Evolutionary conservation across 129 eudicot genomes (phyloP).

Genomic region (Solidago caesia): DNA sequence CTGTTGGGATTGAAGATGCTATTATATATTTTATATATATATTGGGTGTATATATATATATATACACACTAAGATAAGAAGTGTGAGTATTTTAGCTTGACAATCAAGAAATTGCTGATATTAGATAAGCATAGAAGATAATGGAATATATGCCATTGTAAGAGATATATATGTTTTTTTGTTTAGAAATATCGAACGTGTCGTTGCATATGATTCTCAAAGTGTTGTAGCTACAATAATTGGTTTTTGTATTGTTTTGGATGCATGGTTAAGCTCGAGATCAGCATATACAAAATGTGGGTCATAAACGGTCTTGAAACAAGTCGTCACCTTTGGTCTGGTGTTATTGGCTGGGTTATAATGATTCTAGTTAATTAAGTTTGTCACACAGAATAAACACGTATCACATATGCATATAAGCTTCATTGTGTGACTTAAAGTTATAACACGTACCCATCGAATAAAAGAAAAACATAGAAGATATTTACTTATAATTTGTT

Average conservation of each 20-base stretch:
- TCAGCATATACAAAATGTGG: not conserved
- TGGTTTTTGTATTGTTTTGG: not conserved
- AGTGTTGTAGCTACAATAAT: not conserved
- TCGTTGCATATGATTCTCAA: constrained; percentile 8
- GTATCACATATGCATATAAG: too few species aligned
- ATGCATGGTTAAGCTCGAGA: not conserved
- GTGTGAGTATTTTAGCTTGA: not conserved
- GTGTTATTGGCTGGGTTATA: too few species aligned
- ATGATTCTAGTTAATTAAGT: too few species aligned
- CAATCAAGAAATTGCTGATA: constrained; percentile 3
- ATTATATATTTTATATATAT: not conserved
- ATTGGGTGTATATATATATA: too few species aligned
- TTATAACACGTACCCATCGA: too few species aligned
- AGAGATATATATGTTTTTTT: constrained; percentile 21
- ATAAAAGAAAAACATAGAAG: too few species aligned
- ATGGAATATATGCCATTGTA: constrained; percentile 8
- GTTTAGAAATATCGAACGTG: constrained; percentile 1
- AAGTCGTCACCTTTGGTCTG: not conserved
- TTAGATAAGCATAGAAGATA: not conserved
- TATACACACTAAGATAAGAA: not conserved
- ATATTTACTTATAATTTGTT: too few species aligned
- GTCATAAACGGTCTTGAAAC: not conserved
- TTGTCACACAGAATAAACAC: too few species aligned
- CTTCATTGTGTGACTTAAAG: too few species aligned
- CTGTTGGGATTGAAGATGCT: not conserved